phyloP scores from a whole-genome alignment of 495 filamentous ascomycete species.

The Parmelia sp. region DNA sequence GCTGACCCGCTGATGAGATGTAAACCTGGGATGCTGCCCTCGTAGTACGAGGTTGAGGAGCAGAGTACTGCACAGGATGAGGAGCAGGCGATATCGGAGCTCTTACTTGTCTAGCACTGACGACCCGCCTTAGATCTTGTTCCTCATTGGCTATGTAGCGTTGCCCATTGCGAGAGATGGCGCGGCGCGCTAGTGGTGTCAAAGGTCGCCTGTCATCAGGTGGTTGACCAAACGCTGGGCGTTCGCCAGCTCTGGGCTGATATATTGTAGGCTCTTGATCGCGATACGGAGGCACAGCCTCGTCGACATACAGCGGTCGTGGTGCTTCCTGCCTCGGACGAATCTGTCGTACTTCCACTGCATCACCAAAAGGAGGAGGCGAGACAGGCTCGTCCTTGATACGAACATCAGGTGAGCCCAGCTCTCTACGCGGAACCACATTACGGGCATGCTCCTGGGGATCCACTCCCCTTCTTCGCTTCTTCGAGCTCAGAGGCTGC shows the following conservation, averaged over 20 bases:
- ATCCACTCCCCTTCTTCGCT: slow-evolving; percentile 43
- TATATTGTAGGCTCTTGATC: slow-evolving; percentile 15
- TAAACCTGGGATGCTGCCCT: slow-evolving; percentile 58
- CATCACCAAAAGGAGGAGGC: slow-evolving; percentile 62
- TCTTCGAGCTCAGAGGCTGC: slow-evolving; percentile 39
- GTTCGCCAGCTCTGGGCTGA: slow-evolving; percentile 14
- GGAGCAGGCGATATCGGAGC: slow-evolving; percentile 30
- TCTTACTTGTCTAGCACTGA: slow-evolving; percentile 44
- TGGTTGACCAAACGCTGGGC: slow-evolving; percentile 11
- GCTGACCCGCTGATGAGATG: slow-evolving; percentile 44
- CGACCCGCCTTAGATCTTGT: slow-evolving; percentile 52
- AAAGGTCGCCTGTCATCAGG: slow-evolving; percentile 14
- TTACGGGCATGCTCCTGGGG: slow-evolving; percentile 31
- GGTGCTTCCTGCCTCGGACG: slow-evolving; percentile 45
- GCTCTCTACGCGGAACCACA: slow-evolving; percentile 31
- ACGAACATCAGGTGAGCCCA: slow-evolving; percentile 44
- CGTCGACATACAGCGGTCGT: slow-evolving; percentile 44
- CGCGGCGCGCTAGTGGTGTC: slow-evolving; percentile 19
- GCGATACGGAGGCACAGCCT: slow-evolving; percentile 40
- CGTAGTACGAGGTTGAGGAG: slow-evolving; percentile 34
- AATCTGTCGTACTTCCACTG: slow-evolving; percentile 31
- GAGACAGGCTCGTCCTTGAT: slow-evolving; percentile 88
- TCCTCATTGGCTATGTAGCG: slow-evolving; percentile 33
- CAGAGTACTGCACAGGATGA: slow-evolving; percentile 22
- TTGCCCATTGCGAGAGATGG: slow-evolving; percentile 18